Percentiles rank a stretch among this genome's conserved stretches.
phyloP scores from a whole-genome alignment of 1,284 basidiomycete genomes.

The Ceratobasidium sp. region DNA sequence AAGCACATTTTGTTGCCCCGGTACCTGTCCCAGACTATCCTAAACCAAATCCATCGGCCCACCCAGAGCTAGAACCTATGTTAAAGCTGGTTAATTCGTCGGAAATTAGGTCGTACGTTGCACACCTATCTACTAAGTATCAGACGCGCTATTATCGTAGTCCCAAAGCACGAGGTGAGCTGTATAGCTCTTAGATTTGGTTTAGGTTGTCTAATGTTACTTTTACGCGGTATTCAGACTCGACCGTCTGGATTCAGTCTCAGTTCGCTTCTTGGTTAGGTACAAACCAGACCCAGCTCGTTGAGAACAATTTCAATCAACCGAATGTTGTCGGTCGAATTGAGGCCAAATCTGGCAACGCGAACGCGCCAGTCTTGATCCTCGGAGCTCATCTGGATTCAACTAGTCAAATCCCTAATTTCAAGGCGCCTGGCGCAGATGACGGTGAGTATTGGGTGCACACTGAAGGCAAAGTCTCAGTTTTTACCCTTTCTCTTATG shows the following conservation, averaged over 20 bases:
- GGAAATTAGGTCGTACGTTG: constrained; percentile 43
- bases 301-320: constrained; percentile 57
- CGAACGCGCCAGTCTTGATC: constrained; percentile 65
- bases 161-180: constrained; percentile 38
- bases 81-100: constrained; percentile 34
- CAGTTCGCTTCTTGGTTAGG: constrained; percentile 30
- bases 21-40: constrained; percentile 23
- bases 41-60: constrained; percentile 32
- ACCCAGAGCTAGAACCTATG: constrained; percentile 44
- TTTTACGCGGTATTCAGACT: neutral
- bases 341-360: constrained; percentile 54
- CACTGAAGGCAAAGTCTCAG: neutral
- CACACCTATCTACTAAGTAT: constrained; percentile 42
- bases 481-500: neutral
- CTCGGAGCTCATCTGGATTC: constrained; percentile 70
- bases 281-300: constrained; percentile 9
- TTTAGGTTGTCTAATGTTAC: neutral
- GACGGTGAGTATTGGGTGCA: constrained; percentile 50
- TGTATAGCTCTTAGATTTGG: neutral
- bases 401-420: constrained; percentile 26
- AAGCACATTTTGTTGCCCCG: constrained; percentile 12
- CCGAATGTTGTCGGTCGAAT: constrained; percentile 73
- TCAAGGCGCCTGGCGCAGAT: constrained; percentile 66
- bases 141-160: constrained; percentile 46
- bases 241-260: constrained; percentile 31